phyloP scores from a whole-genome alignment of 495 filamentous ascomycete genomes.

The Podospora appendiculata region DNA sequence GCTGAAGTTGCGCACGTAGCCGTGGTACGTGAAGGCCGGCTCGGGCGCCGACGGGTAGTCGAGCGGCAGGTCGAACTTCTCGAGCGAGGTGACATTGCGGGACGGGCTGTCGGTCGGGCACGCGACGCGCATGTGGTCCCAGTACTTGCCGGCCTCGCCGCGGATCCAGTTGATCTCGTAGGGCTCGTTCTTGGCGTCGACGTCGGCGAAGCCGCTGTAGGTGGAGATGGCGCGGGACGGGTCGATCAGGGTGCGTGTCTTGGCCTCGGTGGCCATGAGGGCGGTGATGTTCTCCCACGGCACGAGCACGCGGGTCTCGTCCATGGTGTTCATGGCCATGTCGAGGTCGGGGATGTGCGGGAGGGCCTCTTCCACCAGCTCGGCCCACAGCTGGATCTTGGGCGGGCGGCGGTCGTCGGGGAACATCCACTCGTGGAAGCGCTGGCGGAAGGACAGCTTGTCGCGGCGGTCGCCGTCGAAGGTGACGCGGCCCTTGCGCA shows the following conservation, averaged over 20 bases:
- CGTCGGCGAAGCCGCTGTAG: constrained; percentile 19
- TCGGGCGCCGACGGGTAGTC: constrained; percentile 24
- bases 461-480: constrained; percentile 26
- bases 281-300: constrained; percentile 52
- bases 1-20: constrained; percentile 58
- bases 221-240: constrained; percentile 16
- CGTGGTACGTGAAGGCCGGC: constrained; percentile 34
- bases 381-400: constrained; percentile 45
- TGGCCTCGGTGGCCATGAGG: constrained; percentile 40
- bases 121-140: constrained; percentile 34
- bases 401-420: constrained; percentile 21
- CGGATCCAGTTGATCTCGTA: constrained; percentile 19
- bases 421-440: too few relatives aligned
- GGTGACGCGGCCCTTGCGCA: constrained; percentile 45
- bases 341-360: constrained; percentile 57
- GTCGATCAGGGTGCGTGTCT: constrained; percentile 28
- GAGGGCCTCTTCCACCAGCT: constrained; percentile 42
- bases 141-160: constrained; percentile 17
- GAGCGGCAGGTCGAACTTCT: constrained; percentile 15
- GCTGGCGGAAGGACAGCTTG: too few relatives aligned
- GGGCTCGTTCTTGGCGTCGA: constrained; percentile 21
- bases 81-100: constrained; percentile 35
- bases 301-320: constrained; percentile 54
- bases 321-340: constrained; percentile 55
- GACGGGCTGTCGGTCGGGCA: constrained; percentile 51